A percentile compares a stretch with the other conserved stretches of the same genome.
Evolutionary conservation across 2,329 filamentous ascomycete species (phyloP).

Genomic region (Nemania sp.): DNA sequence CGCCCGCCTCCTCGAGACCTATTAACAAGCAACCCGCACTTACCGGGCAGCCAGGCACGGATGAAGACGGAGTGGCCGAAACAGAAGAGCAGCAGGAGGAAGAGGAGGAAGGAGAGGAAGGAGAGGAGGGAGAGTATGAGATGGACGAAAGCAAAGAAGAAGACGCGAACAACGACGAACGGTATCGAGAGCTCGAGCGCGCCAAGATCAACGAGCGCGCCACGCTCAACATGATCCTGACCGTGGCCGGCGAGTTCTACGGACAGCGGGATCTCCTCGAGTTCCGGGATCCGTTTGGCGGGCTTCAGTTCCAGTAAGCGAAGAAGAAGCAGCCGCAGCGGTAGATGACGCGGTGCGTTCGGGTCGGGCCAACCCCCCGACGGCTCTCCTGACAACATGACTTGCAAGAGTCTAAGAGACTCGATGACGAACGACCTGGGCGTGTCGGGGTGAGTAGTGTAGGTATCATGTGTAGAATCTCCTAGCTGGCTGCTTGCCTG

Average conservation of each 20-base stretch:
- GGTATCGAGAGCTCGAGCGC: conserved; percentile 34
- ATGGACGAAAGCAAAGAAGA: conserved; percentile 23
- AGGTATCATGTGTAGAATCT: background rate
- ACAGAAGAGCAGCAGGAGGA: background rate
- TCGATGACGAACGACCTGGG: background rate
- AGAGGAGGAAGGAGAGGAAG: background rate
- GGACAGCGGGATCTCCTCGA: conserved; percentile 85
- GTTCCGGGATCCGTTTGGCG: conserved; percentile 66
- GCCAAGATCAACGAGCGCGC: conserved; percentile 60
- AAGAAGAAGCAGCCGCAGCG: too few relatives aligned
- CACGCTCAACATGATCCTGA: conserved; percentile 92
- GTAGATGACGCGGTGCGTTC: too few relatives aligned
- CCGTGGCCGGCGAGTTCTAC: conserved; percentile 84
- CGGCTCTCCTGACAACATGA: too few relatives aligned
- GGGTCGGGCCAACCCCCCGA: too few relatives aligned
- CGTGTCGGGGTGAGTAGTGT: conserved; percentile 23
- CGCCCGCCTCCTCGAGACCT: background rate
- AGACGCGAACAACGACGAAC: conserved; percentile 9
- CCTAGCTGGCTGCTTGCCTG: background rate
- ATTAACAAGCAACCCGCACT: background rate
- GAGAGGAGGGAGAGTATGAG: conserved; percentile 2
- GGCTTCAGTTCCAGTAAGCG: conserved; percentile 23
- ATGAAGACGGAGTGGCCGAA: too few relatives aligned
- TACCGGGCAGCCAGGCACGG: too few relatives aligned
- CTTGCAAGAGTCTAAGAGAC: too few relatives aligned